A percentile compares a stretch with the other conserved stretches of the same genome.
Conservation (phyloP, 2,329 filamentous ascomycete genomes). For the Clarireedia homoeocarpa region DNA sequence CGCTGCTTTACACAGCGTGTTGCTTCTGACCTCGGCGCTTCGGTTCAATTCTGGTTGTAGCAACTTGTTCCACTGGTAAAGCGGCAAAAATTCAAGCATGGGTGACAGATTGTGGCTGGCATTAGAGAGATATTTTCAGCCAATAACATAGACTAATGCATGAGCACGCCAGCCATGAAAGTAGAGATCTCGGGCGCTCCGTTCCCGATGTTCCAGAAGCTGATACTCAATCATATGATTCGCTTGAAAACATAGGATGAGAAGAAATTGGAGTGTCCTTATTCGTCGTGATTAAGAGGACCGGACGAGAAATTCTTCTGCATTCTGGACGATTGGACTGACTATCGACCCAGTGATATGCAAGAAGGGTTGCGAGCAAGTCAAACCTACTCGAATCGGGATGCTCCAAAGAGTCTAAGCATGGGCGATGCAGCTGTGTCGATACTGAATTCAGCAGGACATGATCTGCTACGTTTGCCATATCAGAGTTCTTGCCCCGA, state of each 20-base stretch:
- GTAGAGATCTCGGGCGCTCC: slow-evolving; percentile 3
- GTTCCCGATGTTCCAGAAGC: not conserved
- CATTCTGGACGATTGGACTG: not conserved
- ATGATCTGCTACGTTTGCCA: not conserved
- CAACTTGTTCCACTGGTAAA: not conserved
- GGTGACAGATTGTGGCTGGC: not conserved
- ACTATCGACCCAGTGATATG: slow-evolving; percentile 1
- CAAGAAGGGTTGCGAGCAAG: not conserved
- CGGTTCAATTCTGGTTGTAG: not conserved
- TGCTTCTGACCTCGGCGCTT: not conserved
- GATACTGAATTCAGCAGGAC: slow-evolving; percentile 7
- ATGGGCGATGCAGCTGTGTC: slow-evolving; percentile 2
- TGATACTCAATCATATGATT: not conserved
- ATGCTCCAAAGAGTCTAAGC: not conserved
- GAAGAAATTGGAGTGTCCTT: not conserved
- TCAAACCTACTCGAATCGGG: not conserved
- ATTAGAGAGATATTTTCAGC: slow-evolving; percentile 1
- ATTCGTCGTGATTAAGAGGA: not conserved
- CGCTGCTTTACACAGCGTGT: slow-evolving; percentile 3
- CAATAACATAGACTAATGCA: slow-evolving; percentile 4
- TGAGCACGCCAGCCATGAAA: slow-evolving; percentile 9
- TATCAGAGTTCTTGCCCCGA: not conserved
- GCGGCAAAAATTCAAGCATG: not conserved
- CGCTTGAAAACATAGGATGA: not conserved
- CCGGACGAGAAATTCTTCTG: not conserved